Percentiles rank a stretch among this genome's conserved stretches.
phyloP scores from a whole-genome alignment of 2,329 filamentous ascomycete genomes.

The Aspergillus sp. region DNA sequence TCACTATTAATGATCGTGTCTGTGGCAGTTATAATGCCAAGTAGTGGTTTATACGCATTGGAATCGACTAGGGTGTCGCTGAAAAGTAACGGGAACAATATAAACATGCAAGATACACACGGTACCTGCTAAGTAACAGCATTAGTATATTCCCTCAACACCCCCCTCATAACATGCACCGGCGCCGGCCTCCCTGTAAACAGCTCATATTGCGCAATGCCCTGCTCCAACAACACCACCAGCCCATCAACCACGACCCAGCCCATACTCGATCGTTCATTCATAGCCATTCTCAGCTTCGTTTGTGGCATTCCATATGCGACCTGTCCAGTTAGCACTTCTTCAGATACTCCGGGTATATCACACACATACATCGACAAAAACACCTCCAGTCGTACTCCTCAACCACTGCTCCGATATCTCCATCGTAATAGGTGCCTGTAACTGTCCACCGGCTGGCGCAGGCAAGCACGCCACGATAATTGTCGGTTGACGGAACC shows the following conservation, averaged over 20 bases:
- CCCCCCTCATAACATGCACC: slow-evolving; percentile 24
- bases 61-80: no score
- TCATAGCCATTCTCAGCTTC: slow-evolving; percentile 19
- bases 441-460: no score
- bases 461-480: slow-evolving; percentile 12
- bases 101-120: no score
- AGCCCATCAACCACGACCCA: slow-evolving; percentile 29
- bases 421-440: neutral
- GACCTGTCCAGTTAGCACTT: slow-evolving; percentile 9
- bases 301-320: slow-evolving; percentile 22
- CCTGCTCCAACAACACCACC: slow-evolving; percentile 26
- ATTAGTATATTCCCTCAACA: neutral
- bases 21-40: no score
- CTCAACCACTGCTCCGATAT: slow-evolving; percentile 25
- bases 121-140: neutral
- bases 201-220: slow-evolving; percentile 28
- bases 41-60: no score
- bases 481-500: slow-evolving; percentile 23
- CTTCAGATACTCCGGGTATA: neutral
- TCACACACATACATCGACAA: slow-evolving; percentile 24
- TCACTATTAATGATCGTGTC: no score
- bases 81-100: no score
- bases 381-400: slow-evolving; percentile 27
- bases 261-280: slow-evolving; percentile 14
- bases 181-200: slow-evolving; percentile 28